Evolutionary conservation across 345 rosid genomes (phyloP), one percentile per base, ranked within the genome.

Genomic region (Eucalyptus victrix): DNA sequence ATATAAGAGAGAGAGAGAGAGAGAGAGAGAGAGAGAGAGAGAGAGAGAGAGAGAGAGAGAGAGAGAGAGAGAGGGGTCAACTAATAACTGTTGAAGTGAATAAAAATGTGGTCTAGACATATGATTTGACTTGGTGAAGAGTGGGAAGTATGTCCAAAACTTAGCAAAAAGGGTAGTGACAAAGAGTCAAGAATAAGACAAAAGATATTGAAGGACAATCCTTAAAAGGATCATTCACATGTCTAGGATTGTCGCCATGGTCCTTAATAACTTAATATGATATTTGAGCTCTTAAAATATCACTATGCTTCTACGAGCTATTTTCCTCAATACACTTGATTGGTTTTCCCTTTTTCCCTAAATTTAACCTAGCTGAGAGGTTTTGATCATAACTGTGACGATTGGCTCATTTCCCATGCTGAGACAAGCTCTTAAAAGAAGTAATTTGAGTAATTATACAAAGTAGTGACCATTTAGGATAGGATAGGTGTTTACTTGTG

Each of bases 241-340:
- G 83, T 76, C 45, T 6, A 21, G 47, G 42, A 76, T 21, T 19
- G 83, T 76, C 2, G 16, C 83, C 26, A 37, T 37, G 24, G 28
- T 8, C 6, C 47, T 76, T 37, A 76, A 37, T 19, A 76, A 76
- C 9, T 18, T 72, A 37, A 37, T 72, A 10, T 9, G 2, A 28
- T 60, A 28, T 60, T 60, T 65, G 72, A 65, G 72, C 72, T n/a
- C 18, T 65, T 65, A n/a, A 65, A 15, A 15, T 65, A 65, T 65
- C 37, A 65, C 37, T 3, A 65, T 0, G 0, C 76, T n/a, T 65
- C 37, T n/a, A 65, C 0, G 9, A n/a, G 37, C 19, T n/a, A 7
- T 7, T 6, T 30, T n/a, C 21, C 19, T 65, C 76, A 65, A 65
- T 30, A n/a, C 6, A n/a, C 76, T 65, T n/a, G 19, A 65, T 65